Base-by-base conservation (phyloP, 2,329 filamentous ascomycete genomes). In the Arthrobotrys pseudoclavata region DNA sequence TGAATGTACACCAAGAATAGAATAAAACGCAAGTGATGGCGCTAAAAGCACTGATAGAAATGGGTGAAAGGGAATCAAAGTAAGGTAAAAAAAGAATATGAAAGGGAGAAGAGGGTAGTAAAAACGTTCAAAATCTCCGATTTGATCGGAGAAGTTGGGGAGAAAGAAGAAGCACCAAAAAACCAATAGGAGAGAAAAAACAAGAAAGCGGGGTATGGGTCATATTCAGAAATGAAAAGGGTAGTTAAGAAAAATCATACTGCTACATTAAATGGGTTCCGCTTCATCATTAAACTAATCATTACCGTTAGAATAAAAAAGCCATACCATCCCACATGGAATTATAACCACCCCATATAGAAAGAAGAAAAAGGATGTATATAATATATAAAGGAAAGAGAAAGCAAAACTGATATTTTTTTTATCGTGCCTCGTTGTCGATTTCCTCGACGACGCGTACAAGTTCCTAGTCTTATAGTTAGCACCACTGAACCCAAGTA, bases 391-490 rank as follows among this genome's bases (percentile, higher is more conserved):
- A 29, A 57, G 22, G 15, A 53, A 20, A 57, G n/a, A 13, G 31
- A 52, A 47, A 52, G 15, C 22, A 52, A 69, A 22, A 57, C 34
- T 22, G 37, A 26, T 22, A 34, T 13, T 20, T 42, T 50, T 13
- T n/a, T 29, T 66, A 69, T 34, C 64, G 60, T 42, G 29, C 20
- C 64, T 81, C 79, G 64, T 79, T 79, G 62, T 81, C 80, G 61
- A 81, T 80, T 47, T 81, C 80, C 62, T 81, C 80, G 34, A 81
- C 80, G 31, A 80, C 79, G 29, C 79, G 79, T 10, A 81, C 79
- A 12, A 81, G 68, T 61, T 81, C 80, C 76, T 79, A 69, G 13
- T 52, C 48, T 45, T 31, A 53, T 13, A 52, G 61, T 71, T 63
- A 77, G 67, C 45, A 31, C 29, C 20, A 13, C 22, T 31, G 24